Evolutionary conservation across 495 filamentous ascomycete genomes (phyloP).

Genomic region (Pyrenopolyporus hunteri): DNA sequence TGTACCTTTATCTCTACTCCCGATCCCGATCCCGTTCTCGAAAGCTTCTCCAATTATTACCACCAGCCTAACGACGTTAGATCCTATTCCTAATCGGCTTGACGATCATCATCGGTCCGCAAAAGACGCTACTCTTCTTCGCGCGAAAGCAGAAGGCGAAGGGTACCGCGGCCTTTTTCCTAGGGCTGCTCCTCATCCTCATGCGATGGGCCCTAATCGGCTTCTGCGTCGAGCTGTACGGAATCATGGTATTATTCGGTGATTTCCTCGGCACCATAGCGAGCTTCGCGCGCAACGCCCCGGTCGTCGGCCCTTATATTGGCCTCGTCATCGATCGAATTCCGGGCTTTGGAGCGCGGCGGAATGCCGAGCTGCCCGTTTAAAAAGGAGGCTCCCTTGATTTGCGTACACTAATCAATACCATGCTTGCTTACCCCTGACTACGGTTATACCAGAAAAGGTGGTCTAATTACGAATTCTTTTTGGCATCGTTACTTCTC

Average conservation of each 20-base stretch:
- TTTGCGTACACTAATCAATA: no score
- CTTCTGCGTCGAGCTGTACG: conserved; percentile 89
- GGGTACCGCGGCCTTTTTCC: conserved; percentile 86
- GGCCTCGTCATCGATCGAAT: conserved; percentile 67
- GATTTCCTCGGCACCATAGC: conserved; percentile 95
- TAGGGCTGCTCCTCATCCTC: conserved; percentile 85
- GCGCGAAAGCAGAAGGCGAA: conserved; percentile 88
- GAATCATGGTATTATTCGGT: conserved; percentile 90
- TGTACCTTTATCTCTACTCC: no score
- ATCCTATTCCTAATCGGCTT: conserved; percentile 98
- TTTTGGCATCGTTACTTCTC: background rate
- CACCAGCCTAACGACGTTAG: conserved; percentile 47
- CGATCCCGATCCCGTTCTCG: background rate
- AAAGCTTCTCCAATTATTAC: background rate
- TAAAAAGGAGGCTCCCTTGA: conserved; percentile 37
- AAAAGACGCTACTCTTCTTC: conserved; percentile 92
- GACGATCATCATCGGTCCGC: conserved; percentile 90
- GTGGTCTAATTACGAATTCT: conserved; percentile 5
- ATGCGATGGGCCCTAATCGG: conserved; percentile 87
- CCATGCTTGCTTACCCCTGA: conserved; percentile 1
- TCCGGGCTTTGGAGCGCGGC: conserved; percentile 59
- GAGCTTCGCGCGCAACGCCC: conserved; percentile 82
- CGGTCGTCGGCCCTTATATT: conserved; percentile 85
- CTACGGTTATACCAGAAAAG: background rate
- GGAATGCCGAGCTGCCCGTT: conserved; percentile 80